Base-by-base conservation (phyloP, 257 asterid genomes). In the Rehmannia glutinosa region DNA sequence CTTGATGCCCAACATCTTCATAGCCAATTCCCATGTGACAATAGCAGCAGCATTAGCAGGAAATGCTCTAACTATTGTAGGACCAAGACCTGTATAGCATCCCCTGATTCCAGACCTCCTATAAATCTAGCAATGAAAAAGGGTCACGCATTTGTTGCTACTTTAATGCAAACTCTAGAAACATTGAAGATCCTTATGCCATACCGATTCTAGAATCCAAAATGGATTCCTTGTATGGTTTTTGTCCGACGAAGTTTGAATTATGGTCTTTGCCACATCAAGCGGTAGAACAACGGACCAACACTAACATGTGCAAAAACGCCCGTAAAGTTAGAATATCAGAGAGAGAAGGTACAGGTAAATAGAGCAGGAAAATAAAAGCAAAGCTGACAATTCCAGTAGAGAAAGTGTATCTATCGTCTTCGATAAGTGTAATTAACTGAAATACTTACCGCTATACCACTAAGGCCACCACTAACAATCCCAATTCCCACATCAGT, bases 31-130 rank as follows among this genome's bases (percentile, higher is more conserved):
- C 89, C 89, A 86, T 15, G 92, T 77, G 75, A 86, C 92, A 79
- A 86, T 83, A 43, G 92, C 87, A 77, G 89, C 87, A 67, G 92
- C 89, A 79, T 86, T 86, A 41, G 92, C 87, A 77, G 92, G 89
- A 83, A 83, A 86, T 17, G 98, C 96, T 73, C 97, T 84, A 53
- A 80, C 75, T 73, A 92, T 42, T 20, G 95, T 87, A 57, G 98
- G 96, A 69, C 97, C 95, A 63, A 92, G 84, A 53, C 97, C 95
- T 12, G 97, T 68, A 75, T 92, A 92, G 83, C 97, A 92, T 68
- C 97, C 98, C 73, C 79, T 68, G 73, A 87, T 42, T 67, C 95
- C 96, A 36, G 96, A 84, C 65, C 78, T 82, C 84, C 83, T 62
- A 84, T 90, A 84, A 78, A 92, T 84, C 98, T 92, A 78, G 60